Conservation (phyloP, 2,329 filamentous ascomycete species). For the Chaetomium strumarium region DNA sequence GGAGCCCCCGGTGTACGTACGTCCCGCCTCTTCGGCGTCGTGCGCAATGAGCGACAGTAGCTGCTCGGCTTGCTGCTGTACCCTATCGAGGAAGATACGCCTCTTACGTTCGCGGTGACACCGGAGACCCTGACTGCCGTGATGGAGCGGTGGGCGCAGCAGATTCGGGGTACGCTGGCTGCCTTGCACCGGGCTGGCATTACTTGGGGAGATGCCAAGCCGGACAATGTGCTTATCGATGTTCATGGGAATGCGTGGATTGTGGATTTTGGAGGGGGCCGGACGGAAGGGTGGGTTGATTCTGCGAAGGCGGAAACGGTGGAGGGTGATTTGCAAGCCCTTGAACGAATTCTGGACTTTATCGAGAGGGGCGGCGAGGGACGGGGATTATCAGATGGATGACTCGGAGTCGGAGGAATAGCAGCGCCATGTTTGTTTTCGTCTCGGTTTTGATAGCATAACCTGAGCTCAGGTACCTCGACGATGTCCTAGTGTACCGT, state of each 20-base stretch:
- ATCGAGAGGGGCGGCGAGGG: not conserved
- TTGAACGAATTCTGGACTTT: slow-evolving; percentile 1
- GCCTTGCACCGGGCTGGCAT: slow-evolving; percentile 4
- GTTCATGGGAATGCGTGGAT: slow-evolving; percentile 27
- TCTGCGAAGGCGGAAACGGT: not conserved
- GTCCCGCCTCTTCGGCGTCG: slow-evolving; percentile 5
- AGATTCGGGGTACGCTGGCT: slow-evolving; percentile 2
- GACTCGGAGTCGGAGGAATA: not conserved
- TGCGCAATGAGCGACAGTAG: slow-evolving; percentile 1
- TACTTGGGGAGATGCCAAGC: slow-evolving; percentile 30
- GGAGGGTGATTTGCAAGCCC: not conserved
- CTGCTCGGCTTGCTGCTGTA: slow-evolving; percentile 6
- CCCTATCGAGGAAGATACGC: not conserved
- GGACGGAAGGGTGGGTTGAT: slow-evolving; percentile 28
- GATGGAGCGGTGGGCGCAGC: slow-evolving; percentile 9
- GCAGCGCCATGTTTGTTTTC: no score
- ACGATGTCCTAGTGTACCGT: no score
- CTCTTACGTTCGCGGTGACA: slow-evolving; percentile 1
- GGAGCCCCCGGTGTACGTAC: not conserved
- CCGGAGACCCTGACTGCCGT: not conserved
- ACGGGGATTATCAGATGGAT: not conserved
- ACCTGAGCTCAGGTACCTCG: no score
- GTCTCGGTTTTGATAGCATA: no score
- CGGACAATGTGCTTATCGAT: slow-evolving; percentile 30
- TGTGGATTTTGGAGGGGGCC: slow-evolving; percentile 29